Conservation (phyloP, 805 yeast genomes). For the Nakazawaea peltata region DNA sequence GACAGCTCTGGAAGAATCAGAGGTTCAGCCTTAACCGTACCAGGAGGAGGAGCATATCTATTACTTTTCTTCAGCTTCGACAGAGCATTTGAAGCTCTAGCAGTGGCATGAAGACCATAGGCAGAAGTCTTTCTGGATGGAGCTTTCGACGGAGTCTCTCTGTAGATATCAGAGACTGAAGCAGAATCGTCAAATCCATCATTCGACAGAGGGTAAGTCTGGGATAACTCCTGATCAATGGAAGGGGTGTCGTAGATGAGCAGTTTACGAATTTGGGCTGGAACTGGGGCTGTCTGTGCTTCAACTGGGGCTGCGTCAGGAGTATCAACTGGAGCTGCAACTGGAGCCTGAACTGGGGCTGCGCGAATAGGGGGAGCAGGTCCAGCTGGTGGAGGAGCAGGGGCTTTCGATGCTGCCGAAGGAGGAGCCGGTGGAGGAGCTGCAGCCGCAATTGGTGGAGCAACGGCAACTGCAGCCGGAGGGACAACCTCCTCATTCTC, state of each 20-base stretch:
- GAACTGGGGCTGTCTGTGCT: too few relatives aligned
- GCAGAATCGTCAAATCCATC: too few relatives aligned
- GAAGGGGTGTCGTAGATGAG: too few relatives aligned
- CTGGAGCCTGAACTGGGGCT: slow-evolving; percentile 1
- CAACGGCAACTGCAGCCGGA: too few relatives aligned
- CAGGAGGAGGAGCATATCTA: slow-evolving; percentile 9
- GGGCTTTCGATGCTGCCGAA: not conserved
- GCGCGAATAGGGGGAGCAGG: too few relatives aligned
- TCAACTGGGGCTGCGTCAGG: too few relatives aligned
- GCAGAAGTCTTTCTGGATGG: not conserved
- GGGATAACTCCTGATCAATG: not conserved
- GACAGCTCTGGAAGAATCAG: not conserved
- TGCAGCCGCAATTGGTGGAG: not conserved
- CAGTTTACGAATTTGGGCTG: not conserved
- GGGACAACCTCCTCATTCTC: too few relatives aligned
- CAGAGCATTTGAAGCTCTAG: not conserved
- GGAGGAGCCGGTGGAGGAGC: not conserved
- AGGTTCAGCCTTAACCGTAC: not conserved
- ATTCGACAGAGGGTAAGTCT: not conserved
- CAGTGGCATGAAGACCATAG: slow-evolving; percentile 1
- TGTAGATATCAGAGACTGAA: slow-evolving; percentile 1
- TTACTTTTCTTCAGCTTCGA: not conserved
- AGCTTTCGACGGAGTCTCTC: slow-evolving; percentile 8
- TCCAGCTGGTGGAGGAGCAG: not conserved
- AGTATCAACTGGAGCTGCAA: not conserved